Base-by-base conservation (phyloP, 2,329 filamentous ascomycete genomes). In the Lachnellula cervina region DNA sequence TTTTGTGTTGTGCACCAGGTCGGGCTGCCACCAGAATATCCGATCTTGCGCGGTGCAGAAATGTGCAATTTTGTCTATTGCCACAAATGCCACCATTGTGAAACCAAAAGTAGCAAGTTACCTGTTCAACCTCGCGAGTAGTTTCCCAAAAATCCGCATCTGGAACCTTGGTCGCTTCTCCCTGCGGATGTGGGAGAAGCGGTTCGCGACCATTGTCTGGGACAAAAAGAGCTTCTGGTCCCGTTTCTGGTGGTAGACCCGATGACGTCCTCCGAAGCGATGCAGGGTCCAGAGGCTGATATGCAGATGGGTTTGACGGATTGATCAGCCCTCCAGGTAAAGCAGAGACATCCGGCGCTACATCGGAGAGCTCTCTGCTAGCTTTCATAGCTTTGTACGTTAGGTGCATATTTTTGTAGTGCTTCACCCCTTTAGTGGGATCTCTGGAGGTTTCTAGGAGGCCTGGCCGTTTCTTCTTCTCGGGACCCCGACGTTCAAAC, bases 281-380 rank as follows among this genome's bases (percentile, higher is more conserved):
- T 25, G 49, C 49, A 14, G 61, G 60, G 23, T 54, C 56, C 19
- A 67, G 47, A 21, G 55, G 53, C 32, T 58, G 46, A 4, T 63
- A 54, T 19, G 60, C 56, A 13, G 62, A 56, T 14, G 66, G 62
- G 25, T 66, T 54, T 38, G 53, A 51, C 23, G 59, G 59, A 32
- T 55, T 51, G 23, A 63, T 63, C 1, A 69, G 68, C 0, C 60
- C 62, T 14, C 56, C 63, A 3, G 38, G 42, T 13, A 68, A 62
- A 25, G 60, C 64, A 7, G 70, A 70, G 37, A 72, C 58, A 53
- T 73, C 70, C 2, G 72, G 66, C 2, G 75, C 72, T 21, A 58
- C 58, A 32, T 81, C 79, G 45, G 74, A 74, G 52, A 71, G 73
- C 19, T 76, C 74, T 28, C 77, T 75, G 5, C 69, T 71, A 42